These are phyloP conservation scores for Flaveria brownii DNA, from an alignment of 129 eudicot species.

Conservation along the genomic window DNA sequence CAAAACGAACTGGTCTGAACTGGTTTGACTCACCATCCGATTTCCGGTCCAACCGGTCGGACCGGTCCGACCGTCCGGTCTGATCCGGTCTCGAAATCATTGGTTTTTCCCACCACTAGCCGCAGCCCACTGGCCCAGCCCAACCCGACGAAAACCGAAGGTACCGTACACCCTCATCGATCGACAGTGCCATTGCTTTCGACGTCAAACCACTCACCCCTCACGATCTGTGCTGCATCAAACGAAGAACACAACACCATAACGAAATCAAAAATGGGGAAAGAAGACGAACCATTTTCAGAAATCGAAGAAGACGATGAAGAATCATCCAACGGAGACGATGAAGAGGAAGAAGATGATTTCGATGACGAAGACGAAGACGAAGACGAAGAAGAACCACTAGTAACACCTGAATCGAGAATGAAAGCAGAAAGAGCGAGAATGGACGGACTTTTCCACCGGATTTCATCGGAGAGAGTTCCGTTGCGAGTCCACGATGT, in stretches of 20 bases:
- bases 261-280: conserved; percentile 30
- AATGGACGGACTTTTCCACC: conserved; percentile 45
- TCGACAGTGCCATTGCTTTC: neutral
- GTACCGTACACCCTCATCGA: neutral
- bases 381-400: conserved; percentile 29
- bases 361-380: conserved; percentile 33
- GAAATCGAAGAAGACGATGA: conserved; percentile 27
- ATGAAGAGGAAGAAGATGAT: conserved; percentile 33
- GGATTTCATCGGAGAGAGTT: conserved; percentile 54
- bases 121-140: neutral
- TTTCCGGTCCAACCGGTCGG: no score
- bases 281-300: conserved; percentile 26
- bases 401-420: conserved; percentile 31
- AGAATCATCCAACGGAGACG: conserved; percentile 18
- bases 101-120: neutral
- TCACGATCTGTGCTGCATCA: conserved; percentile 14
- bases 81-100: no score
- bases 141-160: neutral
- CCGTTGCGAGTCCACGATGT: conserved; percentile 84
- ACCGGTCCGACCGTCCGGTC: no score
- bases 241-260: neutral
- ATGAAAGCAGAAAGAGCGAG: conserved; percentile 34
- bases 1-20: no score
- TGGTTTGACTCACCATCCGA: no score
- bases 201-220: conserved; percentile 12